Percentiles rank a stretch among this genome's conserved stretches.
phyloP scores from a whole-genome alignment of 257 asterid genomes.

The Solanum ossicruentum region DNA sequence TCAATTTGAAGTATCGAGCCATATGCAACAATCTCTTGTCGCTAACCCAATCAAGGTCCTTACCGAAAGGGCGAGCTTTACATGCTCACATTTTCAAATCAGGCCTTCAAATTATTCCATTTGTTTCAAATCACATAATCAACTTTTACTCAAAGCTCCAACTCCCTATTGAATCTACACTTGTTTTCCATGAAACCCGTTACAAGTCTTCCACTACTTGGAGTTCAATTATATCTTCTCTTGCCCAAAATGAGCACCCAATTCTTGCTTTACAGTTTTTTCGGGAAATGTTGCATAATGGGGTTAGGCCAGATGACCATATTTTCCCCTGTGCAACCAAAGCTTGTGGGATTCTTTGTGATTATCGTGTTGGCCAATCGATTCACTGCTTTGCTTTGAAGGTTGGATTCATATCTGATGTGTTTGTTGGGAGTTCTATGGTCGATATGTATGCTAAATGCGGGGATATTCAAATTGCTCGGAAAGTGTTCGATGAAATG shows the following conservation, averaged over 20 bases:
- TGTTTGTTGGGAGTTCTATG: slow-evolving; percentile 66
- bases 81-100: slow-evolving; percentile 53
- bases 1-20: slow-evolving; percentile 33
- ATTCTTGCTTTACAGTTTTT: slow-evolving; percentile 37
- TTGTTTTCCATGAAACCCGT: slow-evolving; percentile 36
- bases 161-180: slow-evolving; percentile 40
- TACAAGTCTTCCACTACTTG: slow-evolving; percentile 69
- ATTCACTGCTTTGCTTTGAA: slow-evolving; percentile 50
- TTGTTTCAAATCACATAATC: slow-evolving; percentile 58
- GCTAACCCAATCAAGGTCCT: slow-evolving; percentile 30
- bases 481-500: slow-evolving; percentile 80
- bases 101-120: slow-evolving; percentile 48
- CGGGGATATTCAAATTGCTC: slow-evolving; percentile 37
- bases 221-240: slow-evolving; percentile 70
- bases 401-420: slow-evolving; percentile 38
- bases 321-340: slow-evolving; percentile 49
- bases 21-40: slow-evolving; percentile 47
- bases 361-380: slow-evolving; percentile 28
- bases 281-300: slow-evolving; percentile 29
- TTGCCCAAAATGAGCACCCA: slow-evolving; percentile 61
- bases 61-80: slow-evolving; percentile 37
- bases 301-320: slow-evolving; percentile 42
- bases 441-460: slow-evolving; percentile 79
- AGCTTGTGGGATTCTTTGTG: slow-evolving; percentile 40
- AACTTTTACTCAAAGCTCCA: slow-evolving; percentile 70